Base-by-base conservation (phyloP, 805 yeast species). In the Lipomyces mesembrius region DNA sequence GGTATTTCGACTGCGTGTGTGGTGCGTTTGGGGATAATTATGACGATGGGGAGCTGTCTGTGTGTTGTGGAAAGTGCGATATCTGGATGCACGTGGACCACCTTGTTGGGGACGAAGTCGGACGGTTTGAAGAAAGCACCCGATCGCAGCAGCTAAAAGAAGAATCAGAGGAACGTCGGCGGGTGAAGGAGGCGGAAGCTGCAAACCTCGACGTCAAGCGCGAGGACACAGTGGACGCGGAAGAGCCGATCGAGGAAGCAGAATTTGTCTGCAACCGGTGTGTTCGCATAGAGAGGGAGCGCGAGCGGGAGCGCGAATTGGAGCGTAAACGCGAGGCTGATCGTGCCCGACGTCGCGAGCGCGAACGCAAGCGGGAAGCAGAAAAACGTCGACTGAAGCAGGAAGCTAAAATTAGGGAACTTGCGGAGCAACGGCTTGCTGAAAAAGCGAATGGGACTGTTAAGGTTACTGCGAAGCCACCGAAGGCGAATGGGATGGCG, bases 41-140 rank as follows among this genome's bases (percentile, higher is more conserved):
- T 65, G 83, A 81, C 62, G 83, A 80, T 66, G 82, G 81, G 1
- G 66, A 66, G 34, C 70, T 72, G 57, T 75, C 77, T 68, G 77
- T 80, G 22, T 76, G 75, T 57, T 80, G 83, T 67, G 79, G 74
- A 6, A 75, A 75, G 57, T 80, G 83, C 67, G 73, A 73, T 22
- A 75, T 77, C 14, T 80, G 83, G 83, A 79, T 80, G 76, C 83
- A 80, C 70, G 75, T 73, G 2, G 73, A 68, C 14, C 80, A 82
- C 63, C 74, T 80, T 46, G 59, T 72, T 7, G 73, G 65, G 4
- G 72, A 68, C 11, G 72, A 71, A 52, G 43, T 55, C 14, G 43
- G 61, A 39, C 37, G 71, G 53, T 62, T 67, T 53, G 69, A 64
- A 32, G 62, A 35, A 20, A 62, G 63, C 56, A 37, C 61, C 27